Conservation (phyloP, 1,139 yeast species). For the Suhomyces wounanorum region DNA sequence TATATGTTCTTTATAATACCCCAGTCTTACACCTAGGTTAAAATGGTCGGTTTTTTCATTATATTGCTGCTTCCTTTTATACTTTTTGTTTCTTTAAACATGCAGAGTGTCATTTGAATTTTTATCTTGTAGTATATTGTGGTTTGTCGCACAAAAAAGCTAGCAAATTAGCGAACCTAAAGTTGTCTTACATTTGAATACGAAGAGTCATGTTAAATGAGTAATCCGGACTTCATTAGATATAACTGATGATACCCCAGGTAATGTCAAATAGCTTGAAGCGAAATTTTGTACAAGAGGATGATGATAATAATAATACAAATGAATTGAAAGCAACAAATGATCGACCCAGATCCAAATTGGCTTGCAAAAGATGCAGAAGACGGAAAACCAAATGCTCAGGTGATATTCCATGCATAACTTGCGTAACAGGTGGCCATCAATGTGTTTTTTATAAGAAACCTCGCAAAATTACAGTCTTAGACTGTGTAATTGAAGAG, state of each 20-base stretch:
- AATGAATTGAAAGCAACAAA: background rate
- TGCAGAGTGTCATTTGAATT: background rate
- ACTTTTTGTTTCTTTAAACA: background rate
- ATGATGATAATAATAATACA: background rate
- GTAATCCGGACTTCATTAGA: background rate
- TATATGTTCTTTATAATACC: background rate
- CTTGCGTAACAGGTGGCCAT: conserved; percentile 19
- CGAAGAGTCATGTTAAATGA: background rate
- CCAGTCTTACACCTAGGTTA: background rate
- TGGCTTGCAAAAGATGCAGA: conserved; percentile 30
- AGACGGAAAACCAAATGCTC: conserved; percentile 32
- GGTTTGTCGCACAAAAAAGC: background rate
- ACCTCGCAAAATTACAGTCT: conserved; percentile 23
- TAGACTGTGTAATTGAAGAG: conserved; percentile 28
- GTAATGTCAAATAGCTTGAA: background rate
- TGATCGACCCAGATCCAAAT: conserved; percentile 5
- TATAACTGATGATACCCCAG: background rate
- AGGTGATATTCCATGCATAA: conserved; percentile 27
- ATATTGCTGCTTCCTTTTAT: background rate
- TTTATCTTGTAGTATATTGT: background rate
- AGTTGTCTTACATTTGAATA: background rate
- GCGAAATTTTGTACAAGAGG: background rate
- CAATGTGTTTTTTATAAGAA: conserved; percentile 29
- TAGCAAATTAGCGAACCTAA: background rate
- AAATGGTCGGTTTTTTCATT: background rate